Percentiles rank a stretch among this genome's conserved stretches.
These are phyloP conservation scores for Groenewaldozyma tartarivorans DNA, from an alignment of 805 yeast species.

Conservation along the genomic window DNA sequence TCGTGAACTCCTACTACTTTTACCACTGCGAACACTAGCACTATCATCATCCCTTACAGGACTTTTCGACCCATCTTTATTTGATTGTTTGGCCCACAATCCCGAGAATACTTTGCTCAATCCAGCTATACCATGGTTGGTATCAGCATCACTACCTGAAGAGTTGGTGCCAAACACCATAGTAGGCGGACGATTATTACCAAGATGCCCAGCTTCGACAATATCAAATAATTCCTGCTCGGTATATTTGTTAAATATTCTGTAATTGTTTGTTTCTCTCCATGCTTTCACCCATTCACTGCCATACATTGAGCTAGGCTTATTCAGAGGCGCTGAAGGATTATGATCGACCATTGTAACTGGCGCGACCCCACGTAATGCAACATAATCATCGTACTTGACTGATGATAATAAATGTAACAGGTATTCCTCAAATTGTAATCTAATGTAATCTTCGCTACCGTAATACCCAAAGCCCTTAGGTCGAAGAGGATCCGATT, in stretches of 20 bases:
- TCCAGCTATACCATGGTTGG: no score
- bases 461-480: conserved; percentile 47
- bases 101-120: no score
- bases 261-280: conserved; percentile 45
- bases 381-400: conserved; percentile 55
- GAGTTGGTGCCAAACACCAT: conserved; percentile 1
- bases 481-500: conserved; percentile 29
- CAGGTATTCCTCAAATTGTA: conserved; percentile 84
- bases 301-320: conserved; percentile 34
- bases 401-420: conserved; percentile 64
- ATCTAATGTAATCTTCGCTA: conserved; percentile 80
- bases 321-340: conserved; percentile 6
- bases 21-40: neutral
- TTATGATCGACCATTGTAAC: conserved; percentile 24
- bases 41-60: neutral
- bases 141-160: no score
- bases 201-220: conserved; percentile 39
- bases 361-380: conserved; percentile 29
- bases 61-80: neutral
- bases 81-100: neutral
- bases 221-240: conserved; percentile 64
- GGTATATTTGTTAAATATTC: conserved; percentile 44
- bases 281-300: conserved; percentile 41
- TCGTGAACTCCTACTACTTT: neutral
- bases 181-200: conserved; percentile 6